A percentile compares a stretch with the other conserved stretches of the same genome.
Evolutionary conservation across 257 asterid species (phyloP).

Genomic region (Plantago ovata): DNA sequence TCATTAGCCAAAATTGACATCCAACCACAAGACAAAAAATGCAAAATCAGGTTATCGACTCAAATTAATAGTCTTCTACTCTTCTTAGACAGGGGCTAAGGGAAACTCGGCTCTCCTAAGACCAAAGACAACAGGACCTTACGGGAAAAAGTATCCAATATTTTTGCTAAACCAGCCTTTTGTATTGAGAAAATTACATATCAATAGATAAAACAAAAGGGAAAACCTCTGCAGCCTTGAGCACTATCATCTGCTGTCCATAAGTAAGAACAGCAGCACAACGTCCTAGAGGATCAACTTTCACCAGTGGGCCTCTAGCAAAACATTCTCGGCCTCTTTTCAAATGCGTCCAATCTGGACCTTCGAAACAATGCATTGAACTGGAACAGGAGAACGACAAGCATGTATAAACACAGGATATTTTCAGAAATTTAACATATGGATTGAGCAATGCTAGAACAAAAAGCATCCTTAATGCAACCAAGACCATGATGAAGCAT

Average conservation of each 20-base stretch:
- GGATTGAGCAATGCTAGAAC: not conserved
- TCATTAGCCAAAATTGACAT: too few species aligned
- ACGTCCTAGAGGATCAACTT: constrained; percentile 92
- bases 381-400: constrained; percentile 37
- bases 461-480: too few species aligned
- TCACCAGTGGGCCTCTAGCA: constrained; percentile 76
- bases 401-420: constrained; percentile 17
- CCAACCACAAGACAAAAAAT: too few species aligned
- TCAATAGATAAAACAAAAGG: constrained; percentile 19
- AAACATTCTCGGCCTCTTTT: constrained; percentile 89
- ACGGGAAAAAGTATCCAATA: not conserved
- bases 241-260: constrained; percentile 85
- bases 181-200: constrained; percentile 10
- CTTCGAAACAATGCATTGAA: constrained; percentile 99
- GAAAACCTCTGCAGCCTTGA: constrained; percentile 92
- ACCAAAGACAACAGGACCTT: not conserved
- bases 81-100: too few species aligned
- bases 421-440: constrained; percentile 11
- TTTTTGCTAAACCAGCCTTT: constrained; percentile 1
- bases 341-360: constrained; percentile 87
- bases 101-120: not conserved
- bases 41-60: too few species aligned
- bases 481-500: too few species aligned
- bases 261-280: constrained; percentile 85
- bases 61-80: too few species aligned